A percentile compares a stretch with the other conserved stretches of the same genome.
phyloP scores from a whole-genome alignment of 306 rosid genomes.

The Vigna radiata region DNA sequence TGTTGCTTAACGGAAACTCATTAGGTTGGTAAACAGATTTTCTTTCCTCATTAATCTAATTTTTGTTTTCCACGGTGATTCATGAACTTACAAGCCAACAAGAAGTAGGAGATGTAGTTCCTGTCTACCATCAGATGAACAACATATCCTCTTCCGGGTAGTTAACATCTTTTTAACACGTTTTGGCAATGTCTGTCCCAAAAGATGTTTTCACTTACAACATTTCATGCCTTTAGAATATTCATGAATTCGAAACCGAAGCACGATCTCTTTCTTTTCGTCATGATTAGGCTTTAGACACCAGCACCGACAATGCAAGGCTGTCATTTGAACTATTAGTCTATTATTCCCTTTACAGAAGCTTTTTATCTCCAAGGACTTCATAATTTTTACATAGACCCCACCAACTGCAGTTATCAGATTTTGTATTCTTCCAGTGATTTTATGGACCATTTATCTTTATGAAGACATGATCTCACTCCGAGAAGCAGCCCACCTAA shows the following conservation, averaged over 20 bases:
- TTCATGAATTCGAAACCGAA: constrained; percentile 45
- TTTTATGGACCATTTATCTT: constrained; percentile 28
- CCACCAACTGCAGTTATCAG: constrained; percentile 48
- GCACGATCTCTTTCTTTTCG: constrained; percentile 48
- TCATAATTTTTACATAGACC: constrained; percentile 57
- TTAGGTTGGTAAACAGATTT: constrained; percentile 1
- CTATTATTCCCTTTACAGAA: constrained; percentile 45
- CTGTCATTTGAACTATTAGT: constrained; percentile 54
- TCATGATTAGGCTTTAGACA: constrained; percentile 51
- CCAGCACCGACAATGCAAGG: constrained; percentile 57
- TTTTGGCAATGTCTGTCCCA: constrained; percentile 40
- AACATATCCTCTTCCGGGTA: constrained; percentile 42
- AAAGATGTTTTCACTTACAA: constrained; percentile 36
- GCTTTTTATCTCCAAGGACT: constrained; percentile 55
- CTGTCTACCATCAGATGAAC: constrained; percentile 40
- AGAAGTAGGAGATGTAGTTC: constrained; percentile 29
- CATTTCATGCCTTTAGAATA: constrained; percentile 34
- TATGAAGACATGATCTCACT: constrained; percentile 31
- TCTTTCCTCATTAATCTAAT: constrained; percentile 13
- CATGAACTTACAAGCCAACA: constrained; percentile 42
- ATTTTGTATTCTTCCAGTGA: constrained; percentile 37
- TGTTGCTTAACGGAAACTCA: constrained; percentile 28
- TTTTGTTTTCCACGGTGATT: constrained; percentile 12
- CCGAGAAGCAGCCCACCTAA: constrained; percentile 34
- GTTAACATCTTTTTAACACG: constrained; percentile 31